Evolutionary conservation across 23 red algal species (phyloP), one percentile per base, ranked within the genome.

Genomic region (Chondrus crispus): DNA sequence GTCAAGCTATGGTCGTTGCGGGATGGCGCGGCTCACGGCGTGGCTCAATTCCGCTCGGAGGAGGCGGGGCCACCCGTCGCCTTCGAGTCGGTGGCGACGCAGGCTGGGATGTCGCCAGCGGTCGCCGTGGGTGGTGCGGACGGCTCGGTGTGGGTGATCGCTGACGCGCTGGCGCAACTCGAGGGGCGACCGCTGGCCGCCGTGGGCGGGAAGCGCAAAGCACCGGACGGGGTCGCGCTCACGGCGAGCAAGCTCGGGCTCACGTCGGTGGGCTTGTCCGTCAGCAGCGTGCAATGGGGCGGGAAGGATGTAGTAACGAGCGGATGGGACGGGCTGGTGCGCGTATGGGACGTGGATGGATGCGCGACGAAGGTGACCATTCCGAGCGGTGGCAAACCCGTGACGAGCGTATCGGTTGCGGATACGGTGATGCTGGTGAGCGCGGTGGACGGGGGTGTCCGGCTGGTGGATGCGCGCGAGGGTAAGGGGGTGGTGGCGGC

Each of bases 351-450:
- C 55, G 82, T 74, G 48, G 81, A 94, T 35, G 36, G 70, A 79
- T 87, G 81, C 18, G 38, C 43, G 52, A 74, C 69, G 46, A 79
- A 68, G 22, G 50, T 74, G 40, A 79, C 92, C 5, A 87, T 94
- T 73, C 92, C 92, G n/a, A 71, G 83, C 33, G 93, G 93, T 24
- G 84, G 93, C 22, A 93, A 88, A 37, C 40, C 82, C 10, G 43
- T 93, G 30, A 93, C 87, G 19, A 68, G 73, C 44, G 73, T 88
- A 20, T 80, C 72, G 28, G 53, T 85, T 1, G 22, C 78, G 30
- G 52, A 80, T 19, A 51, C 75, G 24, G 68, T 43, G 1, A 32
- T 93, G 8, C 39, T 91, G 53, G 89, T 94, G 30, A 81, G 71
- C 40, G 80, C 83, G 6, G 43, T 87, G 28, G 92, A 94, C 40